A percentile compares a stretch with the other conserved stretches of the same genome.
Conservation (phyloP, 805 yeast species). For the Ogataea polymorpha region DNA sequence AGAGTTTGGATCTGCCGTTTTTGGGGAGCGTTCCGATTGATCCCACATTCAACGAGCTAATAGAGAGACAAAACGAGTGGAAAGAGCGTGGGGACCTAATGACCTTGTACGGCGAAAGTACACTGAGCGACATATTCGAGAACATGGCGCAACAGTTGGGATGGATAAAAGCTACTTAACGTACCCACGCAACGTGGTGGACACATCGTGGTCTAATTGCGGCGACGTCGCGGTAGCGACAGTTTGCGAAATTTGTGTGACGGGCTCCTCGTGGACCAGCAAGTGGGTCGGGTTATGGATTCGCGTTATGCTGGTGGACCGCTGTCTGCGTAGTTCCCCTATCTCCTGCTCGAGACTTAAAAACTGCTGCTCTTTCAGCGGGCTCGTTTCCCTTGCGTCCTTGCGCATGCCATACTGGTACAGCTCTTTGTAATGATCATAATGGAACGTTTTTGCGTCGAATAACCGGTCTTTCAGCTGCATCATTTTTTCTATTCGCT, state of each 20-base stretch:
- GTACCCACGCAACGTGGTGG: constrained; percentile 9
- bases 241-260: constrained; percentile 17
- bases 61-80: constrained; percentile 75
- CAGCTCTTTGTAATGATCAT: constrained; percentile 42
- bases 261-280: constrained; percentile 17
- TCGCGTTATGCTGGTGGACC: constrained; percentile 18
- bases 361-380: constrained; percentile 27
- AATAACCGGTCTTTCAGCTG: constrained; percentile 37
- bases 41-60: constrained; percentile 81
- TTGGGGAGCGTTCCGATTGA: constrained; percentile 92
- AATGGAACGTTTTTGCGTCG: constrained; percentile 36
- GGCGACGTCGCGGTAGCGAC: constrained; percentile 16
- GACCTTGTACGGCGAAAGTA: constrained; percentile 36
- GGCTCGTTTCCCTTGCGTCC: constrained; percentile 12
- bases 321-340: constrained; percentile 22
- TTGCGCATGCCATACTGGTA: constrained; percentile 30
- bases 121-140: constrained; percentile 43
- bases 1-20: constrained; percentile 57
- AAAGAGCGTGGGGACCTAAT: constrained; percentile 42
- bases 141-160: constrained; percentile 38
- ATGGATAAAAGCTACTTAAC: constrained; percentile 6
- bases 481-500: constrained; percentile 35
- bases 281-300: constrained; percentile 23
- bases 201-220: constrained; percentile 1
- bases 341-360: constrained; percentile 26